Base-by-base conservation (phyloP, 257 asterid species). In the Ligustrum vulgare region DNA sequence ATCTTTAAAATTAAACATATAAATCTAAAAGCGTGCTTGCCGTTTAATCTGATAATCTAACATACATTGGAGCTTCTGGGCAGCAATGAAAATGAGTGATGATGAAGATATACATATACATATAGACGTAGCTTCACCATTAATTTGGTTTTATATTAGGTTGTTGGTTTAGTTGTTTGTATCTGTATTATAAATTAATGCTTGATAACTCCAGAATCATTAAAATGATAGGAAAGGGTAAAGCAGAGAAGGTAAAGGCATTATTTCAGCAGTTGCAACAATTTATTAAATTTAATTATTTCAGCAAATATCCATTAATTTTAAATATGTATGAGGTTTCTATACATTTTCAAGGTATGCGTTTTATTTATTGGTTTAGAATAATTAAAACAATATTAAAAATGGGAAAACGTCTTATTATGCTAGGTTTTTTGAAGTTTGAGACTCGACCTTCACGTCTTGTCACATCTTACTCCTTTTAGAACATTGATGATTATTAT, bases 1-100 rank as follows among this genome's bases (percentile, higher is more conserved):
- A 51, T 6, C 25, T n/a, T 51, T 51, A 5, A 51, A 51, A 13
- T 45, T 11, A 45, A 45, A 45, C n/a, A 16, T 13, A 45, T 45
- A 51, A 16, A 51, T 51, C 1, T 73, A 51, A 51, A 51, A 51
- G 25, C 23, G 72, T 81, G 80, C 82, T 81, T 82, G 80, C 79
- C 84, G 80, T 82, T 65, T 71, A 77, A 71, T 41, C 68, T 33
- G 22, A 58, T 22, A 35, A 67, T 22, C 18, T 5, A 23, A 25
- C n/a, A 51, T 6, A 51, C 1, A 6, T 18, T 0, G 23, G 25
- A n/a, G 22, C n/a, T 54, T 54, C 25, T n/a, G 20, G 63, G 28
- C 25, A 54, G 10, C 63, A 54, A 54, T 54, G 63, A 54, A 54
- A 54, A 54, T n/a, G 63, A 54, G 12, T n/a, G 63, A 54, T 10